These are phyloP conservation scores for Kodamaea sp. DNA, from an alignment of 1,139 yeast species.

Conservation along the genomic window DNA sequence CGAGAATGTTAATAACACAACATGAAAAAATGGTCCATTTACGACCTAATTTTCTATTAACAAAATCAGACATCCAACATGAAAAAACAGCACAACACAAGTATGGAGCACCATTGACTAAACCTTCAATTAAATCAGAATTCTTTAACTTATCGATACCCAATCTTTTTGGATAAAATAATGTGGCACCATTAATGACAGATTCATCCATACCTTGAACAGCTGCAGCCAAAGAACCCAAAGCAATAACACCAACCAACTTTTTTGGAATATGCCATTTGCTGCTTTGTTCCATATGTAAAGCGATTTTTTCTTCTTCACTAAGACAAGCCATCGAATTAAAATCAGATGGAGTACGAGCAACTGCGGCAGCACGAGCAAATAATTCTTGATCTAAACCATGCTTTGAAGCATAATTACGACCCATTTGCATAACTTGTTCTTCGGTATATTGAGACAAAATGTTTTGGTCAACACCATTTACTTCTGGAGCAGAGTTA, in stretches of 20 bases:
- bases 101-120: constrained; percentile 80
- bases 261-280: constrained; percentile 63
- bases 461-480: constrained; percentile 37
- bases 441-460: constrained; percentile 59
- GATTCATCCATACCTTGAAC: constrained; percentile 94
- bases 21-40: constrained; percentile 71
- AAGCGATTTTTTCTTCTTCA: constrained; percentile 56
- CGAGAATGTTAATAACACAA: constrained; percentile 58
- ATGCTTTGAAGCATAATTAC: constrained; percentile 60
- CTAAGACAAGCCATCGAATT: constrained; percentile 54
- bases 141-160: constrained; percentile 39
- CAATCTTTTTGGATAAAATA: constrained; percentile 58
- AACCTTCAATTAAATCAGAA: constrained; percentile 67
- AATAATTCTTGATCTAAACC: constrained; percentile 64
- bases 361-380: constrained; percentile 72
- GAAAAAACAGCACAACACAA: constrained; percentile 67
- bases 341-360: constrained; percentile 60
- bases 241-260: constrained; percentile 59
- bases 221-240: constrained; percentile 85
- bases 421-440: constrained; percentile 69
- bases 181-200: constrained; percentile 78
- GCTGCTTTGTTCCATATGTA: constrained; percentile 57
- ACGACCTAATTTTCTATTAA: constrained; percentile 64
- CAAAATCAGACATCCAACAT: constrained; percentile 70
- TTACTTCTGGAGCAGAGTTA: background rate